Percentiles rank a stretch among this genome's conserved stretches.
Conservation (phyloP, 2,329 filamentous ascomycete genomes). For the Xylaria sp. region DNA sequence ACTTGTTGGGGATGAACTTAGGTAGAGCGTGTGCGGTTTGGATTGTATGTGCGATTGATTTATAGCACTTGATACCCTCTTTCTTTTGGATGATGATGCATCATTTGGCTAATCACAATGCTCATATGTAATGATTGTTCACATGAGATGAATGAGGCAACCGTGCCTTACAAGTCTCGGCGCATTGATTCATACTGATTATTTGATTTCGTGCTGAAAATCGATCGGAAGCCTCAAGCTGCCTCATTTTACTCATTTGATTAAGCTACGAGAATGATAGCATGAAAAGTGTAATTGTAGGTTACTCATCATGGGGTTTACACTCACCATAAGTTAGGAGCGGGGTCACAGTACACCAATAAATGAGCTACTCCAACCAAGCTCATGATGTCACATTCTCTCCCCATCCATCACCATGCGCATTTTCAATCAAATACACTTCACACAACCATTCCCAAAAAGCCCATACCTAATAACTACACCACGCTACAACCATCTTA, state of each 20-base stretch:
- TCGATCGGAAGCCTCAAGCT: background rate
- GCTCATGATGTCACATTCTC: conserved; percentile 28
- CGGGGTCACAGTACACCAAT: conserved; percentile 5
- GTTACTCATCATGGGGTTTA: background rate
- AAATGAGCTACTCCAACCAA: background rate
- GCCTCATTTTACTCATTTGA: background rate
- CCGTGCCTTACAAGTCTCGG: background rate
- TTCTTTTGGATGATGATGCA: background rate
- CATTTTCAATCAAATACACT: background rate
- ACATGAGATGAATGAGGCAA: background rate
- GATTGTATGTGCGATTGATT: background rate
- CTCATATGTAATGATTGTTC: background rate
- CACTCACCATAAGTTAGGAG: background rate
- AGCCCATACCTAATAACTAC: background rate
- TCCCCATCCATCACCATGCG: background rate
- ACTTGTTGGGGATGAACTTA: conserved; percentile 24
- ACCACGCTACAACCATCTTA: too few species aligned
- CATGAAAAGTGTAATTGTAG: background rate
- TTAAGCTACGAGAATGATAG: background rate
- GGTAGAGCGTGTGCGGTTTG: background rate
- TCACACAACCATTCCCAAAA: background rate
- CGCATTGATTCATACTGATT: background rate
- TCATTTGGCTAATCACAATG: background rate
- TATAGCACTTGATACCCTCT: conserved; percentile 12
- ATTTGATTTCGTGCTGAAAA: background rate